Percentiles rank a stretch among this genome's conserved stretches.
phyloP scores from a whole-genome alignment of 495 filamentous ascomycete genomes.

The Penicillium crystallinum region DNA sequence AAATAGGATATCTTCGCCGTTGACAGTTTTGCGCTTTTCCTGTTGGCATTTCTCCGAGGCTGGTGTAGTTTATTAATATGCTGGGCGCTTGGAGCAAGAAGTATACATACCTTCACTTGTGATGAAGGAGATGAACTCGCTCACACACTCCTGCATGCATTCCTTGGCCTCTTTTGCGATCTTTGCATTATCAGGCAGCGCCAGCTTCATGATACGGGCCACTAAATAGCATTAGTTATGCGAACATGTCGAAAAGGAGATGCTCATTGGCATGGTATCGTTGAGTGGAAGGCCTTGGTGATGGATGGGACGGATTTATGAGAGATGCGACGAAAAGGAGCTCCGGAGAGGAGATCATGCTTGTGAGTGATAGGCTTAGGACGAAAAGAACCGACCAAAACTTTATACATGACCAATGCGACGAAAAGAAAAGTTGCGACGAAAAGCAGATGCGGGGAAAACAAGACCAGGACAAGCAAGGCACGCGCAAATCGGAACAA shows the following conservation, averaged over 20 bases:
- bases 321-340: background rate
- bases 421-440: slow-evolving; percentile 6
- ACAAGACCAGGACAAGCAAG: slow-evolving; percentile 35
- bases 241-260: background rate
- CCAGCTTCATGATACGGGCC: slow-evolving; percentile 97
- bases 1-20: slow-evolving; percentile 96
- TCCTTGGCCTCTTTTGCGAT: slow-evolving; percentile 99
- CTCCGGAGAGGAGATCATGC: background rate
- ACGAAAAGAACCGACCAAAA: background rate
- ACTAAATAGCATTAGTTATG: slow-evolving; percentile 27
- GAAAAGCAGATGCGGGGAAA: slow-evolving; percentile 15
- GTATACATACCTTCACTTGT: slow-evolving; percentile 63
- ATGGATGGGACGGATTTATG: background rate
- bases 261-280: background rate
- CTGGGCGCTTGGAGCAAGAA: background rate
- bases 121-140: slow-evolving; percentile 99
- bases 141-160: slow-evolving; percentile 99
- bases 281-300: background rate
- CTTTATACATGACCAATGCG: background rate
- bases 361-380: background rate
- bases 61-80: background rate
- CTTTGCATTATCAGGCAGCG: slow-evolving; percentile 96
- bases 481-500: slow-evolving; percentile 55
- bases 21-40: slow-evolving; percentile 98
- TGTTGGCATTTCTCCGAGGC: slow-evolving; percentile 99